phyloP scores from a whole-genome alignment of 352 stramenopile genomes.

The Achlya hypogyna region DNA sequence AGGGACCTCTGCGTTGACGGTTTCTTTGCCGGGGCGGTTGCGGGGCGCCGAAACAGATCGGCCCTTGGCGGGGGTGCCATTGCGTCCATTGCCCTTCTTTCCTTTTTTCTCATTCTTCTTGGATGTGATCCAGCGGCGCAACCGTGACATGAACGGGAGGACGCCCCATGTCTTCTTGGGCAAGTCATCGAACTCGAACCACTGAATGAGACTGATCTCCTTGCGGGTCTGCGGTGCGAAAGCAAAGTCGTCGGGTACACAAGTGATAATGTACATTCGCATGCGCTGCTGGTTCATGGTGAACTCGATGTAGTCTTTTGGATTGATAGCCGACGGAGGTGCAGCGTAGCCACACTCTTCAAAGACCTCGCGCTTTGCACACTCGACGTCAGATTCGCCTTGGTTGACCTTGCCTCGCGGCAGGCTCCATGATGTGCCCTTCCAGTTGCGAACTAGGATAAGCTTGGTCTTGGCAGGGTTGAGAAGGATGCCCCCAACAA shows the following conservation, averaged over 20 bases:
- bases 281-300: slow-evolving; percentile 84
- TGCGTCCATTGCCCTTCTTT: slow-evolving; percentile 41
- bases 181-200: slow-evolving; percentile 83
- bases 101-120: slow-evolving; percentile 34
- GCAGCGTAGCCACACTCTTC: slow-evolving; percentile 87
- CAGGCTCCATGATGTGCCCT: slow-evolving; percentile 88
- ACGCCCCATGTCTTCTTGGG: slow-evolving; percentile 92
- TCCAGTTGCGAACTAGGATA: slow-evolving; percentile 87
- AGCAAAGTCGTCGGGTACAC: slow-evolving; percentile 86
- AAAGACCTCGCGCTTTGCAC: slow-evolving; percentile 83
- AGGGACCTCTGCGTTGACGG: background rate
- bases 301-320: slow-evolving; percentile 79
- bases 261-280: slow-evolving; percentile 86
- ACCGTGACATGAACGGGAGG: slow-evolving; percentile 85
- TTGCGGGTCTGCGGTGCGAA: slow-evolving; percentile 92
- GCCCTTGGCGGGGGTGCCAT: slow-evolving; percentile 32
- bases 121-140: slow-evolving; percentile 85
- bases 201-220: slow-evolving; percentile 91
- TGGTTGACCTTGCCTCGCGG: slow-evolving; percentile 92
- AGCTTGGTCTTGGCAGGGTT: slow-evolving; percentile 81
- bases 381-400: slow-evolving; percentile 80
- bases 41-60: slow-evolving; percentile 64
- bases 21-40: slow-evolving; percentile 40
- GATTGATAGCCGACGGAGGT: slow-evolving; percentile 23
- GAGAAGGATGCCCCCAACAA: slow-evolving; percentile 91